phyloP scores from a whole-genome alignment of 768 basidiomycete species.

The Aureoboletus auriporus region DNA sequence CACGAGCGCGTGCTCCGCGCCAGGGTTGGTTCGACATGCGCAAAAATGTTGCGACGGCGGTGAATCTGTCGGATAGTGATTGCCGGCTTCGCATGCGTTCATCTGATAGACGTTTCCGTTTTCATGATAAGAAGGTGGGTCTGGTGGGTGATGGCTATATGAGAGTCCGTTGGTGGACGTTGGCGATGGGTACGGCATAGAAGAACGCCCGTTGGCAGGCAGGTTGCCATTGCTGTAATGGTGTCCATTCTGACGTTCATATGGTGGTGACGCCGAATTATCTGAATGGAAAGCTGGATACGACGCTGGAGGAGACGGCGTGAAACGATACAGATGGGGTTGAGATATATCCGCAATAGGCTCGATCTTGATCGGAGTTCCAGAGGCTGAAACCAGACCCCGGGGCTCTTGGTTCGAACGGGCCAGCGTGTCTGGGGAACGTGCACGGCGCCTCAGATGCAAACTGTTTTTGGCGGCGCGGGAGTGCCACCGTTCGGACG shows the following conservation, averaged over 20 bases:
- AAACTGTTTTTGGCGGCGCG: constrained; percentile 67
- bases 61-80: constrained; percentile 29
- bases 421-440: constrained; percentile 33
- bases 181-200: constrained; percentile 33
- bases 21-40: constrained; percentile 61
- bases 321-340: constrained; percentile 64
- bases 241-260: constrained; percentile 33
- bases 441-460: constrained; percentile 38
- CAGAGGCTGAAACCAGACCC: constrained; percentile 40
- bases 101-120: constrained; percentile 35
- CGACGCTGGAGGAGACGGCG: constrained; percentile 55
- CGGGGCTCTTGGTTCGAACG: constrained; percentile 35
- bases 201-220: constrained; percentile 23
- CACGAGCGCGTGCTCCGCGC: constrained; percentile 54
- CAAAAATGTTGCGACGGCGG: constrained; percentile 44
- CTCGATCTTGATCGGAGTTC: constrained; percentile 69
- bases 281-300: constrained; percentile 52
- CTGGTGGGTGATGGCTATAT: constrained; percentile 31
- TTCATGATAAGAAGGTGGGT: constrained; percentile 31
- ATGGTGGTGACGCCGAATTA: constrained; percentile 32
- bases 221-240: constrained; percentile 30
- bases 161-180: constrained; percentile 32
- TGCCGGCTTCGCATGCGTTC: constrained; percentile 31
- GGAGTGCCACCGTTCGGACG: constrained; percentile 84
- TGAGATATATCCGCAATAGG: constrained; percentile 45